A percentile compares a stretch with the other conserved stretches of the same genome.
These are phyloP conservation scores for Wickerhamiella allomyrinae DNA, from an alignment of 805 yeast genomes.

Conservation along the genomic window DNA sequence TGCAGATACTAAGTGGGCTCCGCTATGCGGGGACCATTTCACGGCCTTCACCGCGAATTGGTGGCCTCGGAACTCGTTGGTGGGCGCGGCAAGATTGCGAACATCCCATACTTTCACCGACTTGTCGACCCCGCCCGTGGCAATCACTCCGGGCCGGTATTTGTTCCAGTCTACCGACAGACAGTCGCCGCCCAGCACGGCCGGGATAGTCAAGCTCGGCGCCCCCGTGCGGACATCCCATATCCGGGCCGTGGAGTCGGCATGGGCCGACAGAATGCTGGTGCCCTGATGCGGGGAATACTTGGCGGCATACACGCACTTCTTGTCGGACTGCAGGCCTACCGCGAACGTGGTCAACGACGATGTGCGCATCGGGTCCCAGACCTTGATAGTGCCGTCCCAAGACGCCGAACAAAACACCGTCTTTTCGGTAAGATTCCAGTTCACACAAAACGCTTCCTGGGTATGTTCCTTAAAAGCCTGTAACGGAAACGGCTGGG, in stretches of 20 bases:
- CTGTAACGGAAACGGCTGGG: slow-evolving; percentile 19
- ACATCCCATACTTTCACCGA: slow-evolving; percentile 77
- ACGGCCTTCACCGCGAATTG: slow-evolving; percentile 76
- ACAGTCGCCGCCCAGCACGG: slow-evolving; percentile 71
- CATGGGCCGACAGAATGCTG: slow-evolving; percentile 53
- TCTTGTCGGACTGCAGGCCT: slow-evolving; percentile 22
- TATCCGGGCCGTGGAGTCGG: slow-evolving; percentile 55
- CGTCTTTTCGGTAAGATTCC: slow-evolving; percentile 58
- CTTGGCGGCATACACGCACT: slow-evolving; percentile 52
- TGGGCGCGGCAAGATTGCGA: slow-evolving; percentile 53
- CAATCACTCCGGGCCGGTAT: slow-evolving; percentile 62
- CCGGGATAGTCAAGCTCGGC: slow-evolving; percentile 38
- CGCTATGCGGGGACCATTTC: slow-evolving; percentile 78
- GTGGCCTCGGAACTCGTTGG: slow-evolving; percentile 71
- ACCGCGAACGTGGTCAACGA: slow-evolving; percentile 7
- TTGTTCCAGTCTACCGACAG: slow-evolving; percentile 83
- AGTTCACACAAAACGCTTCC: slow-evolving; percentile 59
- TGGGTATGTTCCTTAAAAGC: slow-evolving; percentile 49
- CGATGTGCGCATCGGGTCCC: slow-evolving; percentile 22
- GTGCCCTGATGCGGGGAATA: slow-evolving; percentile 79
- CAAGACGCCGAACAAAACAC: slow-evolving; percentile 69
- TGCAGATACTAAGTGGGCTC: slow-evolving; percentile 54
- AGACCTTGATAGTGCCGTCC: slow-evolving; percentile 74
- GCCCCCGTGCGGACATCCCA: slow-evolving; percentile 59
- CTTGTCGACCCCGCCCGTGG: slow-evolving; percentile 88